Evolutionary conservation across 257 asterid genomes (phyloP), one percentile per base, ranked within the genome.

Genomic region (Paulownia fortunei): DNA sequence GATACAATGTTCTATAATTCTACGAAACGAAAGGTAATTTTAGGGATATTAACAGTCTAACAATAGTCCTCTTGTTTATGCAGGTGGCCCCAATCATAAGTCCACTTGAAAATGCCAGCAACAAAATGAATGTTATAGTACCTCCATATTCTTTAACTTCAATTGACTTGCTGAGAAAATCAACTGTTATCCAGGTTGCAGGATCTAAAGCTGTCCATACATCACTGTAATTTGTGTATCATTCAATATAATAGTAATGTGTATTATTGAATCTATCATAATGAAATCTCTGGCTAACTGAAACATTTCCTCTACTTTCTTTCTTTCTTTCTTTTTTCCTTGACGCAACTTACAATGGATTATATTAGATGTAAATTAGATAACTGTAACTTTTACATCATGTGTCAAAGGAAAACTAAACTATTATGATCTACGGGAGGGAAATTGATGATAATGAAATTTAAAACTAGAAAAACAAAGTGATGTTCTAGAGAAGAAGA

Each of bases 131-230:
- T 41, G 86, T 84, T 37, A 60, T 76, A 63, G 16, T 92, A 7
- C 75, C 90, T 81, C 90, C 97, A 58, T 78, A 86, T 81, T 92
- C 96, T 58, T 74, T 94, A 74, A 85, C 84, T 76, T 86, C 90
- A 15, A 52, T 94, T 54, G 97, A 92, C 77, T 86, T 94, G 76
- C 73, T 81, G 81, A 80, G 15, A 77, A 85, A 81, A 73, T 72
- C 91, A 70, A 42, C 49, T 10, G 51, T 56, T 13, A 21, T 54
- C 24, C 77, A 73, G 70, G 69, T 71, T 70, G 73, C 37, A 34
- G 69, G 47, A 74, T 76, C 74, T 34, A 68, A 66, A 68, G 73
- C 62, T 74, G 73, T 18, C 11, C 74, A 69, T 66, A 63, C 69
- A 27, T 78, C 88, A 47, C 5, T 80, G 63, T 81, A 81, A 61